Evolutionary conservation across 1,284 basidiomycete genomes (phyloP).

Genomic region (Moesziomyces globuligerus): DNA sequence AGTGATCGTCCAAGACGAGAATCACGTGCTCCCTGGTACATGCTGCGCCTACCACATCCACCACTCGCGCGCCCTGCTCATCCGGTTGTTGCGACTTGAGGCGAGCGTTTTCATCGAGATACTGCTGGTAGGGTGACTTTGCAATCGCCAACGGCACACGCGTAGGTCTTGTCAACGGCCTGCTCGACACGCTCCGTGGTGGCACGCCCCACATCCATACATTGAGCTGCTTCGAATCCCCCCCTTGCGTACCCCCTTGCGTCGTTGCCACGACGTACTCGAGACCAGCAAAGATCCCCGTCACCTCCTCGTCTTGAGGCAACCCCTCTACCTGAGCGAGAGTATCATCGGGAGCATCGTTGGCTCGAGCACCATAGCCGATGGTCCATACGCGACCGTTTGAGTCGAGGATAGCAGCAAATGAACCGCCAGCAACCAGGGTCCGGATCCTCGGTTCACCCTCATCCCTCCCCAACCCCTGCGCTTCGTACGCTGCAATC

Average conservation of each 20-base stretch:
- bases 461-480: not conserved
- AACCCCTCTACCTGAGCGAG: not conserved
- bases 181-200: constrained; percentile 4
- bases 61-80: too few relatives aligned
- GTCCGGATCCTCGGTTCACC: constrained; percentile 1
- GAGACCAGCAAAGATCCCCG: constrained; percentile 13
- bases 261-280: constrained; percentile 37
- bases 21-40: constrained; percentile 32
- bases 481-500: constrained; percentile 1
- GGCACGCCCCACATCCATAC: constrained; percentile 34
- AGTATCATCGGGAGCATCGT: not conserved
- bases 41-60: constrained; percentile 6
- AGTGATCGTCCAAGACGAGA: constrained; percentile 20
- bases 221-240: not conserved
- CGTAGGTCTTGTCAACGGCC: constrained; percentile 3
- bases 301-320: not conserved
- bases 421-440: constrained; percentile 33
- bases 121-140: constrained; percentile 13
- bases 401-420: constrained; percentile 28
- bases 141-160: constrained; percentile 7
- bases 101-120: constrained; percentile 15
- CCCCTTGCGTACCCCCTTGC: too few relatives aligned
- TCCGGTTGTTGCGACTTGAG: too few relatives aligned
- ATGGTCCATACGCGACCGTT: constrained; percentile 20
- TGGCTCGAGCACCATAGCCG: constrained; percentile 18